phyloP scores from a whole-genome alignment of 768 basidiomycete species.

The Gelatoporia subvermispora region DNA sequence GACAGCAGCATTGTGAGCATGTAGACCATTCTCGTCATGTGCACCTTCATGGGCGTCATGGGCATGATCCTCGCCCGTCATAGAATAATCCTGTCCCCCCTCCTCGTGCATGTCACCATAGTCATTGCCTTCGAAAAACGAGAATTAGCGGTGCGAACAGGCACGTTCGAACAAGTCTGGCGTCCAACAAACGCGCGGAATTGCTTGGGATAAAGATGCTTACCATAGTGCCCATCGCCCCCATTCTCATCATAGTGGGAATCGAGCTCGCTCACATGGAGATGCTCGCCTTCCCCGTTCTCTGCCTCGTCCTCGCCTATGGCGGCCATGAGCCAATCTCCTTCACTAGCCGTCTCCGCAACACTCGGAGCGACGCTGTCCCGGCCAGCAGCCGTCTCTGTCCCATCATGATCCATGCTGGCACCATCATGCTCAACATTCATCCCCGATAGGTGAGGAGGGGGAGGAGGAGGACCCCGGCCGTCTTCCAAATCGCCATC shows the following conservation, averaged over 20 bases:
- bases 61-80: constrained; percentile 19
- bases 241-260: constrained; percentile 19
- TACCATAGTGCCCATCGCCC: constrained; percentile 29
- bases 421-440: constrained; percentile 47
- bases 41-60: constrained; percentile 14
- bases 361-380: constrained; percentile 65
- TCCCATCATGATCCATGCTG: constrained; percentile 33
- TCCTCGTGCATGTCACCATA: constrained; percentile 30
- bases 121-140: constrained; percentile 44
- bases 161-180: constrained; percentile 22
- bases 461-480: constrained; percentile 63
- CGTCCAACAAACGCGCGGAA: constrained; percentile 25
- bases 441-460: constrained; percentile 36
- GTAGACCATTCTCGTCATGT: constrained; percentile 14
- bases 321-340: constrained; percentile 87
- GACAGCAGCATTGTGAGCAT: constrained; percentile 1
- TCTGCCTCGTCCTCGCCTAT: constrained; percentile 49
- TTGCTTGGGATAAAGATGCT: constrained; percentile 21
- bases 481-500: constrained; percentile 76
- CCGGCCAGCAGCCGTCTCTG: constrained; percentile 37
- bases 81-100: constrained; percentile 15
- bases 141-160: constrained; percentile 61
- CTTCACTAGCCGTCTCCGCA: constrained; percentile 62
- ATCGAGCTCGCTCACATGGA: constrained; percentile 15
- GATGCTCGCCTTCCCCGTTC: constrained; percentile 16